phyloP scores from a whole-genome alignment of 1,284 basidiomycete genomes.

The Pseudozyma flocculosa region DNA sequence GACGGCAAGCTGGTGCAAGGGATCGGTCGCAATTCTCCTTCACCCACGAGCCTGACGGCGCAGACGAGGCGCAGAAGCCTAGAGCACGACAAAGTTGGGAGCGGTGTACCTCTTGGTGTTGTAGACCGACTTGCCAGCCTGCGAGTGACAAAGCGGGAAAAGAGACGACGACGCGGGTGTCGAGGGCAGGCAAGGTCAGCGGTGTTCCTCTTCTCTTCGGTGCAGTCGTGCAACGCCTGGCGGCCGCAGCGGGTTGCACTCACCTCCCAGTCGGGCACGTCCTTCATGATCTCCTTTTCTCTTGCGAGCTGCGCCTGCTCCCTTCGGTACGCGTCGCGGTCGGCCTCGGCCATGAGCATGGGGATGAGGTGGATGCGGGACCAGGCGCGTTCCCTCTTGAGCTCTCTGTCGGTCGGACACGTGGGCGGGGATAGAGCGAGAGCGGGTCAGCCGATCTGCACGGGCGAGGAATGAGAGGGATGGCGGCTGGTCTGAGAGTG shows the following conservation, averaged over 20 bases:
- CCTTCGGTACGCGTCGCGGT: conserved; percentile 84
- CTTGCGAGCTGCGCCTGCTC: conserved; percentile 74
- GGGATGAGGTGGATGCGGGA: conserved; percentile 93
- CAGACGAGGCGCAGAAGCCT: no score
- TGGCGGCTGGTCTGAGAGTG: no score
- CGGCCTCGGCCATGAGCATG: conserved; percentile 79
- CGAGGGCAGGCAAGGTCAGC: not conserved
- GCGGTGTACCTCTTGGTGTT: conserved; percentile 77
- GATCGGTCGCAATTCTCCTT: no score
- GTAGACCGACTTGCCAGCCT: conserved; percentile 77
- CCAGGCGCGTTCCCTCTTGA: conserved; percentile 91
- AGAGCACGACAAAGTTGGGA: conserved; percentile 62
- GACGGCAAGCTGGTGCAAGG: no score
- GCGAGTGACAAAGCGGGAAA: not conserved
- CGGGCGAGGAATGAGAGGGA: conserved; percentile 6
- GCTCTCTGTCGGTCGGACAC: conserved; percentile 67
- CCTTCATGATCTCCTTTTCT: conserved; percentile 93
- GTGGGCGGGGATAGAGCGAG: not conserved
- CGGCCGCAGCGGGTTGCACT: conserved; percentile 6
- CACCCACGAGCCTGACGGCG: no score
- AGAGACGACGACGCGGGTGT: not conserved
- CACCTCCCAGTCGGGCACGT: conserved; percentile 77
- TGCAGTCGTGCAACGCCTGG: not conserved
- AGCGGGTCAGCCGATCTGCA: not conserved
- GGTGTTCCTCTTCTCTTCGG: no score